A percentile compares a stretch with the other conserved stretches of the same genome.
Conservation (phyloP, 2,329 filamentous ascomycete species). For the Xylariaceae sp. region DNA sequence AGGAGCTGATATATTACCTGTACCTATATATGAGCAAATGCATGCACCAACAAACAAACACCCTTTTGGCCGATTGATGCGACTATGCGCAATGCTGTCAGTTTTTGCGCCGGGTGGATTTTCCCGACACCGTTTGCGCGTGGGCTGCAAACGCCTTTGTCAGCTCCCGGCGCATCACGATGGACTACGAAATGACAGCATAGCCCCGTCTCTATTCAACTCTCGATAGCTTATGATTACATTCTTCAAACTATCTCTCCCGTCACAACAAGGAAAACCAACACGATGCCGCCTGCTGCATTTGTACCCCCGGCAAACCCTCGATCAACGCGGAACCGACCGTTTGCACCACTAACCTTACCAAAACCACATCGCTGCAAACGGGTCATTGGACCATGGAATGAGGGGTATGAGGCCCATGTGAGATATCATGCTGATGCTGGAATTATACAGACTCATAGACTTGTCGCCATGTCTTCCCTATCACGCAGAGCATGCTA, state of each 20-base stretch:
- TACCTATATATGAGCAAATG: neutral
- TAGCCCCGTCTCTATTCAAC: neutral
- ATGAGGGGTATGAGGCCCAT: slow-evolving; percentile 38
- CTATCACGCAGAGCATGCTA: slow-evolving; percentile 84
- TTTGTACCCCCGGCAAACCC: neutral
- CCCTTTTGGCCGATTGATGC: slow-evolving; percentile 1
- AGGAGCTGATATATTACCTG: neutral
- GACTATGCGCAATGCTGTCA: slow-evolving; percentile 4
- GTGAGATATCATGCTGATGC: slow-evolving; percentile 47
- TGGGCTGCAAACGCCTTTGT: slow-evolving; percentile 1
- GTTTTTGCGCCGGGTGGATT: neutral
- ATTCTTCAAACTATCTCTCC: neutral
- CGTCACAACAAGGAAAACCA: neutral
- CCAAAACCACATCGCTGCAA: slow-evolving; percentile 43
- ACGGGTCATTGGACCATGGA: slow-evolving; percentile 38
- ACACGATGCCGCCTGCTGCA: neutral
- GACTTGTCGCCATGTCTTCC: slow-evolving; percentile 69
- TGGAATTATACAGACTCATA: slow-evolving; percentile 39
- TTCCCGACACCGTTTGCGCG: neutral
- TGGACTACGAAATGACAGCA: neutral
- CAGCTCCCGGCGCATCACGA: slow-evolving; percentile 2
- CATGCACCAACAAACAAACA: neutral
- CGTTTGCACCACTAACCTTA: neutral
- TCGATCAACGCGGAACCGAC: neutral
- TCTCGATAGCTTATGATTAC: neutral